Evolutionary conservation across 2,329 filamentous ascomycete species (phyloP).

Genomic region (Hypoxylon sp.): DNA sequence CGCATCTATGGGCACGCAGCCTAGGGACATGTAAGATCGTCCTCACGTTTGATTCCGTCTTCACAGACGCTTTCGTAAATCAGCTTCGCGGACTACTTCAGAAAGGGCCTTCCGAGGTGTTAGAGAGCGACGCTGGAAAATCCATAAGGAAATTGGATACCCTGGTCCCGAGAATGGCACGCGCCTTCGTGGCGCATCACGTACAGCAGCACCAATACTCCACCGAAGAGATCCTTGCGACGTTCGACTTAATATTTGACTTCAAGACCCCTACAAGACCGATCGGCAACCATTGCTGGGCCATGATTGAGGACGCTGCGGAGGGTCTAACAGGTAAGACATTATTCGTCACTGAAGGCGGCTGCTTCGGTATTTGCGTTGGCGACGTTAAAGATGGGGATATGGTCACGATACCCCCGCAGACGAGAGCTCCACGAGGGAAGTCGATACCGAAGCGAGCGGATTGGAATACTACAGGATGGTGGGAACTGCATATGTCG

Average conservation of each 20-base stretch:
- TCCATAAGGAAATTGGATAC: neutral
- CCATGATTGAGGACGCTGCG: neutral
- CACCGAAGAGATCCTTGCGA: neutral
- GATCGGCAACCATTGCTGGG: neutral
- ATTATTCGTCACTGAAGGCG: slow-evolving; percentile 2
- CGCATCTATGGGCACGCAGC: slow-evolving; percentile 2
- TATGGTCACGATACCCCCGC: neutral
- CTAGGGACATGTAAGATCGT: neutral
- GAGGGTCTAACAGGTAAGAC: neutral
- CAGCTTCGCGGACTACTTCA: neutral
- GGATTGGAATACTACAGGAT: neutral
- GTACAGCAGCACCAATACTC: neutral
- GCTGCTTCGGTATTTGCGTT: slow-evolving; percentile 1
- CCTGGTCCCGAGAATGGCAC: neutral
- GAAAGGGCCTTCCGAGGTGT: neutral
- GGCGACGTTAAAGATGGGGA: neutral
- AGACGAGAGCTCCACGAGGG: neutral
- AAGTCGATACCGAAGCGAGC: neutral
- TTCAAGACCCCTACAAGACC: neutral
- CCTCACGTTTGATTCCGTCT: neutral
- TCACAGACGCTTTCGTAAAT: neutral
- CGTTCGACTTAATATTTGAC: slow-evolving; percentile 1
- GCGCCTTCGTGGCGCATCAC: neutral
- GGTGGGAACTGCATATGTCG: neutral
- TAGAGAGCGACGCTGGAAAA: neutral